Percentiles rank a stretch among this genome's conserved stretches.
Evolutionary conservation across 2,329 filamentous ascomycete genomes (phyloP).

Genomic region (Alternaria sp.): DNA sequence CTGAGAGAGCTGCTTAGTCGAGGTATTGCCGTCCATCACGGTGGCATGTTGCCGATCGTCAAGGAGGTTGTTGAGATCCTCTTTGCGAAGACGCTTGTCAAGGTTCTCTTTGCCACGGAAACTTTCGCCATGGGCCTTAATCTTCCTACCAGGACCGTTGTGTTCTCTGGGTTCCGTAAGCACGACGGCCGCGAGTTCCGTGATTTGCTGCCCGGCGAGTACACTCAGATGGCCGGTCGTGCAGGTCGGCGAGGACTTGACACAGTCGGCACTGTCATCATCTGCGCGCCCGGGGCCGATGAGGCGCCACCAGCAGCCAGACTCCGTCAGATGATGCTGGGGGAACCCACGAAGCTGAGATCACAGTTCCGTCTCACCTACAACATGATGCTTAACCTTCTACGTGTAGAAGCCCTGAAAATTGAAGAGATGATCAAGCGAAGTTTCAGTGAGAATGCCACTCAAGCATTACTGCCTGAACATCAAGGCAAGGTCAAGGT

Average conservation of each 20-base stretch:
- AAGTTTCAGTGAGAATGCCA: slow-evolving; percentile 97
- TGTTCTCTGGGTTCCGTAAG: slow-evolving; percentile 96
- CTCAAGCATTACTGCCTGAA: slow-evolving; percentile 89
- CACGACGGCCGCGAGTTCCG: slow-evolving; percentile 93
- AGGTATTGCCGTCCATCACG: slow-evolving; percentile 95
- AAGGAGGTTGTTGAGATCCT: slow-evolving; percentile 98
- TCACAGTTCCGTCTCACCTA: slow-evolving; percentile 98
- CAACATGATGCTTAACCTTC: slow-evolving; percentile 97
- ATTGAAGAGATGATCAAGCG: slow-evolving; percentile 99
- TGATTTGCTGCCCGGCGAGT: slow-evolving; percentile 91
- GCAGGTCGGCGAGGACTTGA: slow-evolving; percentile 93
- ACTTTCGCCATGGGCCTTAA: slow-evolving; percentile 99
- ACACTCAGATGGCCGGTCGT: slow-evolving; percentile 97
- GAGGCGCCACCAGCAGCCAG: slow-evolving; percentile 87
- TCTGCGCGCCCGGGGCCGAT: slow-evolving; percentile 79
- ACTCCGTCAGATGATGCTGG: slow-evolving; percentile 91
- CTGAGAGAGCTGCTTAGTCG: slow-evolving; percentile 83
- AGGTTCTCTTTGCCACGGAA: slow-evolving; percentile 96
- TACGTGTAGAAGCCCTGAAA: slow-evolving; percentile 94
- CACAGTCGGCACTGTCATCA: slow-evolving; percentile 90
- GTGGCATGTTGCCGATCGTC: slow-evolving; percentile 91
- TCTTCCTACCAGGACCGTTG: slow-evolving; percentile 91
- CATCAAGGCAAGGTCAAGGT: slow-evolving; percentile 94
- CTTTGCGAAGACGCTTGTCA: slow-evolving; percentile 93
- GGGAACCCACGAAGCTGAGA: slow-evolving; percentile 90